Conservation (phyloP, 2,329 filamentous ascomycete genomes). For the Elsinoe perseae region DNA sequence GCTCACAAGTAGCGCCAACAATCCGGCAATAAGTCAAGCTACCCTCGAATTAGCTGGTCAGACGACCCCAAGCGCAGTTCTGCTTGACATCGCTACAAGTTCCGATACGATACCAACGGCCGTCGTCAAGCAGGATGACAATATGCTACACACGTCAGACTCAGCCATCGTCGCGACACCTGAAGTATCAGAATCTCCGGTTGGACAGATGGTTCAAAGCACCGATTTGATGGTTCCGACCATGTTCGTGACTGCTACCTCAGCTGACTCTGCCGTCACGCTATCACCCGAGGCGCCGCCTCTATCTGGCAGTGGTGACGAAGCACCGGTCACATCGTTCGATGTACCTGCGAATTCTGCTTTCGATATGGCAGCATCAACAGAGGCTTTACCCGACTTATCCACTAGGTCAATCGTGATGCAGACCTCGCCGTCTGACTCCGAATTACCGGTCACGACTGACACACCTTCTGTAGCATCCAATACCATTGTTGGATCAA, state of each 20-base stretch:
- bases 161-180: not conserved
- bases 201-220: not conserved
- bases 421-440: not conserved
- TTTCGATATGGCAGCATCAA: not conserved
- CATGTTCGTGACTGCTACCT: no score
- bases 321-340: not conserved
- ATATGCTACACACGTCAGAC: not conserved
- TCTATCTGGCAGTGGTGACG: not conserved
- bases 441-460: not conserved
- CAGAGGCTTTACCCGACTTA: not conserved
- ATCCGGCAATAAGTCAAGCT: not conserved
- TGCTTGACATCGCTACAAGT: not conserved
- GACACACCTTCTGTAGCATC: not conserved
- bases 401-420: not conserved
- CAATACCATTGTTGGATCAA: not conserved
- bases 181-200: not conserved
- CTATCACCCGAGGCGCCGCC: not conserved
- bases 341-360: not conserved
- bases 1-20: not conserved
- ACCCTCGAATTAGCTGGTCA: not conserved
- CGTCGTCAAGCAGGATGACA: no score
- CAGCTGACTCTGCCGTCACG: not conserved
- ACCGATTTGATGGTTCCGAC: not conserved
- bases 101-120: not conserved
- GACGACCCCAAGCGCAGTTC: not conserved